A percentile compares a stretch with the other conserved stretches of the same genome.
Conservation (phyloP, 2,329 filamentous ascomycete species). For the Fusarium solani-melongenae region DNA sequence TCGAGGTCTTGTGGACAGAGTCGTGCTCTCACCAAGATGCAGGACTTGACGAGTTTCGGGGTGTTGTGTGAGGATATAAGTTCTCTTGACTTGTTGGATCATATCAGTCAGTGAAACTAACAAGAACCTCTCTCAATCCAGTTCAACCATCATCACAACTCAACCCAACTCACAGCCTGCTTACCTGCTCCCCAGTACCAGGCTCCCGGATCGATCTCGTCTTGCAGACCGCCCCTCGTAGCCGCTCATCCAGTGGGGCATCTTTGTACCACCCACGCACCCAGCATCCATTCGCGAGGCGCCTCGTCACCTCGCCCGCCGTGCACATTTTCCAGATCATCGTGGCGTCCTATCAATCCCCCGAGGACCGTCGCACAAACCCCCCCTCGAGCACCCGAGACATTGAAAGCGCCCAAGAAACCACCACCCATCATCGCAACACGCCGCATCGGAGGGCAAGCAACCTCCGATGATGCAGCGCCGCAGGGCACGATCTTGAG, state of each 20-base stretch:
- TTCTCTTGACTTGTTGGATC: background rate
- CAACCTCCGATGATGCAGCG: conserved; percentile 37
- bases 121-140: background rate
- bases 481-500: conserved; percentile 25
- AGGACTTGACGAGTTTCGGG: background rate
- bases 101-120: background rate
- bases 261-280: conserved; percentile 27
- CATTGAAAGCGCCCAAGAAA: conserved; percentile 27
- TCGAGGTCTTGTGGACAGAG: conserved; percentile 12
- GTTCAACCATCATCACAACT: background rate
- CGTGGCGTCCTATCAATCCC: conserved; percentile 30
- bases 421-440: background rate
- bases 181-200: conserved; percentile 10
- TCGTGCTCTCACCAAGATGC: background rate
- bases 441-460: conserved; percentile 23
- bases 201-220: conserved; percentile 31
- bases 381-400: conserved; percentile 28
- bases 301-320: background rate
- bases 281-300: conserved; percentile 13
- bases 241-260: conserved; percentile 9
- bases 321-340: background rate
- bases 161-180: background rate
- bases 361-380: background rate
- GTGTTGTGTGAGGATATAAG: background rate
- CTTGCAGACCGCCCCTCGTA: conserved; percentile 22